These are phyloP conservation scores for Liquidambar formosana DNA, from an alignment of 164 flowering plant genomes.

Conservation along the genomic window DNA sequence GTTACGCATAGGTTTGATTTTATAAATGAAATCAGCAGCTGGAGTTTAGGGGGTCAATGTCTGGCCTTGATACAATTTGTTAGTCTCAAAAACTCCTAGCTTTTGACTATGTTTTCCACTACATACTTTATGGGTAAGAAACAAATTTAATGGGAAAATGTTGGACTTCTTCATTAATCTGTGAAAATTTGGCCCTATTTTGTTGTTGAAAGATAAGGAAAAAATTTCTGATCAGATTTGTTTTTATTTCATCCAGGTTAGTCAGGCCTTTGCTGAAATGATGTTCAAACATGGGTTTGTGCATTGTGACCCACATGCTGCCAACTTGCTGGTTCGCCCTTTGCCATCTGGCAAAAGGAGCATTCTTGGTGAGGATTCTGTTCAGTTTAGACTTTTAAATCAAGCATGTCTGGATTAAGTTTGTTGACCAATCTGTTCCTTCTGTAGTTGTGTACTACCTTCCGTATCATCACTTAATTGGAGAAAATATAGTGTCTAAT, in stretches of 20 bases:
- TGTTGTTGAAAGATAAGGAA: not conserved
- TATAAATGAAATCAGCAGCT: no score
- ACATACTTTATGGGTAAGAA: not conserved
- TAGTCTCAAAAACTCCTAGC: no score
- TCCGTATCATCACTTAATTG: not conserved
- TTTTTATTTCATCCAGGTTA: constrained; percentile 55
- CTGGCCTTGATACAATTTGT: no score
- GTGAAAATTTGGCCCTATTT: not conserved
- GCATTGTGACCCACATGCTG: constrained; percentile 99
- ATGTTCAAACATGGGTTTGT: constrained; percentile 97
- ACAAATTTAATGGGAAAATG: not conserved
- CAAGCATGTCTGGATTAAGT: not conserved
- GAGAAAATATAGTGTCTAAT: not conserved
- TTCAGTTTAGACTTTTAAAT: not conserved
- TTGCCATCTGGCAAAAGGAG: constrained; percentile 50
- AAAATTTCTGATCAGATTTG: no score
- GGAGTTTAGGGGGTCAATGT: no score
- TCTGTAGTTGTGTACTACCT: not conserved
- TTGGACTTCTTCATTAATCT: not conserved
- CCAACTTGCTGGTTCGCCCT: constrained; percentile 91
- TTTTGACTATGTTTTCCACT: no score
- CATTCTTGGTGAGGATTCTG: constrained; percentile 57
- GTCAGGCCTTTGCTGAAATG: constrained; percentile 94
- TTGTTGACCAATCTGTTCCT: not conserved
- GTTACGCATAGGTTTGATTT: no score